Base-by-base conservation (phyloP, 148 eudicot species). In the Drosera capensis region DNA sequence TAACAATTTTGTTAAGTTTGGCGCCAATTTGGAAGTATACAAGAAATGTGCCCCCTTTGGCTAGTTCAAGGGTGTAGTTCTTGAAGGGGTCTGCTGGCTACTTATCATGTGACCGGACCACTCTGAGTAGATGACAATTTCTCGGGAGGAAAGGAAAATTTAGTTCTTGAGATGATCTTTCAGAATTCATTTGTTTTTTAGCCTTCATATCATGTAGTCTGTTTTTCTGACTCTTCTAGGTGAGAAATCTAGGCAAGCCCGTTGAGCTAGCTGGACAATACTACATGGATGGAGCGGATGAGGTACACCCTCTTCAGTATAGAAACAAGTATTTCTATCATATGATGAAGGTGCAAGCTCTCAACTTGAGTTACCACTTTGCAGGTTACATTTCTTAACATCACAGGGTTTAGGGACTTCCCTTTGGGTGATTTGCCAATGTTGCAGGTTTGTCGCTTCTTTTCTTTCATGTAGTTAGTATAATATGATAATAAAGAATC, bases 201-300 rank as follows among this genome's bases (percentile, higher is more conserved):
- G 20, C 18, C n/a, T n/a, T n/a, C n/a, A n/a, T n/a, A n/a, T n/a
- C n/a, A n/a, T n/a, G n/a, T n/a, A n/a, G n/a, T n/a, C n/a, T n/a
- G n/a, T n/a, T n/a, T n/a, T n/a, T n/a, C n/a, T n/a, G n/a, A n/a
- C n/a, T n/a, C n/a, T 43, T 40, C 23, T 41, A 92, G 99, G 99
- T 92, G 59, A 71, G 99, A 68, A 92, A 92, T 70, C 86, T 85
- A 51, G 99, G 99, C 49, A 92, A 81, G 77, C 95, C 99, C 26
- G 99, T 92, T 43, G 99, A 85, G 52, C 99, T 92, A 62, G 95
- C 99, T 51, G 78, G 78, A 46, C 80, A 79, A 59, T 92, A 92
- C 53, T 92, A 92, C 57, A 64, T 43, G 55, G 99, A 92, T 68
- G 99, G 99, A 29, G 99, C 99, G 59, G 99, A 92, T 73, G 99